phyloP scores from a whole-genome alignment of 345 rosid genomes.

The Acer saccharum region DNA sequence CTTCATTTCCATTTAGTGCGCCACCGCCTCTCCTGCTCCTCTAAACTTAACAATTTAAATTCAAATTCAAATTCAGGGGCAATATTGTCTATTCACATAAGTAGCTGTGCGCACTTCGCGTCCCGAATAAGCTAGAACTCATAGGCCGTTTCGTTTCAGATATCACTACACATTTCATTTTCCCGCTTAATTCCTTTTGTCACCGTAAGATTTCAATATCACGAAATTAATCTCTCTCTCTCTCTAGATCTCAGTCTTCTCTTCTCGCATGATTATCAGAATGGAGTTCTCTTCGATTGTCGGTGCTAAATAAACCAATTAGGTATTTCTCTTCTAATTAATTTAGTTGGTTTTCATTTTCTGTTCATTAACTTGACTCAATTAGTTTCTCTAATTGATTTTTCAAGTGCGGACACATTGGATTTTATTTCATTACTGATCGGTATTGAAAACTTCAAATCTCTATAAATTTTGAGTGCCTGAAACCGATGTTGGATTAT shows the following conservation, averaged over 20 bases:
- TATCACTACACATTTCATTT: constrained; percentile 4
- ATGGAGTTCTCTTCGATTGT: not conserved
- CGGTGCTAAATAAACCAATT: not conserved
- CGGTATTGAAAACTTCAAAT: not conserved
- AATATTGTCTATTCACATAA: not conserved
- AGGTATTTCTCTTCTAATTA: not conserved
- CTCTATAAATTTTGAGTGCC: not conserved
- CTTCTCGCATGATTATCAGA: not conserved
- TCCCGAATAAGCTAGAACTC: not conserved
- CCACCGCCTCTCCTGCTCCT: not conserved
- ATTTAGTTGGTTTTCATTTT: not conserved
- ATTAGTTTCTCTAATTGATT: not conserved
- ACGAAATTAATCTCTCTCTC: not conserved
- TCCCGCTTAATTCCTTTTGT: constrained; percentile 10
- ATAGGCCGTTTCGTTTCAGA: not conserved
- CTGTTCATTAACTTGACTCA: too few relatives aligned
- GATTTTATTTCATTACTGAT: not conserved
- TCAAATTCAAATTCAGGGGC: not conserved
- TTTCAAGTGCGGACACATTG: not conserved
- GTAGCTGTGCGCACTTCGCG: not conserved
- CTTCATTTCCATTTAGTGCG: not conserved
- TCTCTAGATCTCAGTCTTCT: not conserved
- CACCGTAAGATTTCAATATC: not conserved
- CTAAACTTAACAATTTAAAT: not conserved
- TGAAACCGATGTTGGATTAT: not conserved